Percentiles rank a stretch among this genome's conserved stretches.
Conservation (phyloP, 352 stramenopile genomes). For the Phytophthora boehmeriae region DNA sequence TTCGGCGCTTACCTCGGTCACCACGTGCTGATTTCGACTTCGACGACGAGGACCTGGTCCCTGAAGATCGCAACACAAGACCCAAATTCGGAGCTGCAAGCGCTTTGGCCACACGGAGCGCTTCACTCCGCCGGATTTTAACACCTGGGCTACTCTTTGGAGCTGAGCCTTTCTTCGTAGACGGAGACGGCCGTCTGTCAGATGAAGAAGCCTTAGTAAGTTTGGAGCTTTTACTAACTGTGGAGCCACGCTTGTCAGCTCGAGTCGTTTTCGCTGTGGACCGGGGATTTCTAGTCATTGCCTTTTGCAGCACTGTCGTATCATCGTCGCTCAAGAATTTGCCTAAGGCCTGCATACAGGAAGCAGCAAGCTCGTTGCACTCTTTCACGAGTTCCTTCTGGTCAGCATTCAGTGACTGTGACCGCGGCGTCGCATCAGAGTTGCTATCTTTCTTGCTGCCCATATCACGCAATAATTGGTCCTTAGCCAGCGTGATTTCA, state of each 20-base stretch:
- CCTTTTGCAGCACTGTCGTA: constrained; percentile 1
- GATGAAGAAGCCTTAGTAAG: constrained; percentile 12
- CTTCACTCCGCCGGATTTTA: constrained; percentile 31
- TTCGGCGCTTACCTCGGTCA: constrained; percentile 16
- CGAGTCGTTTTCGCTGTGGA: constrained; percentile 16
- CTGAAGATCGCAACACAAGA: constrained; percentile 17
- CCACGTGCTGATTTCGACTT: constrained; percentile 27
- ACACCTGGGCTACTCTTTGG: constrained; percentile 17
- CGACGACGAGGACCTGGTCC: constrained; percentile 20
- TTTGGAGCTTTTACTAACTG: constrained; percentile 14
- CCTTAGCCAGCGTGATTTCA: constrained; percentile 61
- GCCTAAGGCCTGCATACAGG: constrained; percentile 62
- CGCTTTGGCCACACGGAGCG: constrained; percentile 36
- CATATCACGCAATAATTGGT: constrained; percentile 46
- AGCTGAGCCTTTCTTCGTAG: constrained; percentile 21
- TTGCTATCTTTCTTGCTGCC: constrained; percentile 12
- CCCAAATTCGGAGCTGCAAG: constrained; percentile 25
- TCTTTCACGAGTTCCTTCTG: constrained; percentile 62
- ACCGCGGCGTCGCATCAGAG: constrained; percentile 4
- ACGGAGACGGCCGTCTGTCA: constrained; percentile 12
- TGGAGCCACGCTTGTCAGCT: constrained; percentile 15
- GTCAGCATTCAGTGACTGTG: constrained; percentile 24
- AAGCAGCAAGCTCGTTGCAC: constrained; percentile 64
- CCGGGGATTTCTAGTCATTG: constrained; percentile 13
- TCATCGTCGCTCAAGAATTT: constrained; percentile 53